These are phyloP conservation scores for Barnettozyma botsteinii DNA, from an alignment of 805 yeast genomes.

Conservation along the genomic window DNA sequence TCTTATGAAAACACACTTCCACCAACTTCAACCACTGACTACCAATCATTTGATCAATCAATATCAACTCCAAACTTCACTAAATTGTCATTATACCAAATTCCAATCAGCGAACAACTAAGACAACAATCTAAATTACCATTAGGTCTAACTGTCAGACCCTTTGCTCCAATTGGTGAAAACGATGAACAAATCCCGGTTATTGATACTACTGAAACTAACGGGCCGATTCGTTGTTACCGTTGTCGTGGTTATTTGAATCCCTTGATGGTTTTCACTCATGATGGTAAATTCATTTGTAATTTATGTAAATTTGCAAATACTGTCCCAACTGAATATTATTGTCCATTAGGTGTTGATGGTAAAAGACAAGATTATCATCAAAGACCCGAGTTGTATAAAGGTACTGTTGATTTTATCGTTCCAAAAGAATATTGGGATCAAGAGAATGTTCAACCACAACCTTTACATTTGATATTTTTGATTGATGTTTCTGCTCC, in stretches of 20 bases:
- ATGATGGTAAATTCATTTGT: conserved; percentile 64
- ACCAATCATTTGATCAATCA: conserved; percentile 72
- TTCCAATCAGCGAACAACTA: conserved; percentile 69
- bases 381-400: conserved; percentile 67
- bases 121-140: conserved; percentile 72
- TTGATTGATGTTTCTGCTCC: conserved; percentile 65
- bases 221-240: conserved; percentile 82
- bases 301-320: conserved; percentile 82
- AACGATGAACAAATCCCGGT: conserved; percentile 56
- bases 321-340: conserved; percentile 60
- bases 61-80: conserved; percentile 75
- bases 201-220: conserved; percentile 46
- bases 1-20: conserved; percentile 78
- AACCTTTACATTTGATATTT: conserved; percentile 63
- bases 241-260: conserved; percentile 90
- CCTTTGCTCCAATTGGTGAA: conserved; percentile 62
- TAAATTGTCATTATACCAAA: conserved; percentile 72
- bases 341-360: conserved; percentile 51
- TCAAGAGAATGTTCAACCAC: conserved; percentile 33
- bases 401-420: conserved; percentile 79
- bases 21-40: conserved; percentile 68
- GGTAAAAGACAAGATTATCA: conserved; percentile 60
- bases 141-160: conserved; percentile 72
- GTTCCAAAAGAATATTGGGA: conserved; percentile 72
- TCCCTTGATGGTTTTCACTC: conserved; percentile 65